phyloP scores from a whole-genome alignment of 768 basidiomycete species.

The Mycena albidolilacea region DNA sequence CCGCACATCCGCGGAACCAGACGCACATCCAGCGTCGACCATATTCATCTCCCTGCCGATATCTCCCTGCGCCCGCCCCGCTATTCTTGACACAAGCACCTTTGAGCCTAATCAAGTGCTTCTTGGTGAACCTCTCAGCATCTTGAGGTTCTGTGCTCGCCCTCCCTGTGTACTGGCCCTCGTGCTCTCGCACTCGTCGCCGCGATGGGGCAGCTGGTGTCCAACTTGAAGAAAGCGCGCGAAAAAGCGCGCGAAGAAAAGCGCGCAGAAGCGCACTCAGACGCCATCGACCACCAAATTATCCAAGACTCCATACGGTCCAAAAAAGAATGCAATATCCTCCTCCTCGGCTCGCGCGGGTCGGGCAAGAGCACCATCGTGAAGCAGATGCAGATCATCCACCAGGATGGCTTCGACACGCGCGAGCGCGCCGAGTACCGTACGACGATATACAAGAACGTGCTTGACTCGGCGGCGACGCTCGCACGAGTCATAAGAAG shows the following conservation, averaged over 20 bases:
- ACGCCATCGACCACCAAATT: slow-evolving; percentile 34
- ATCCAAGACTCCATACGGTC: slow-evolving; percentile 15
- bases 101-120: too few species aligned
- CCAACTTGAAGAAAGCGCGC: not conserved
- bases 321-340: slow-evolving; percentile 35
- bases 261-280: slow-evolving; percentile 16
- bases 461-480: slow-evolving; percentile 81
- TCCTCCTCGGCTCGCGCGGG: slow-evolving; percentile 30
- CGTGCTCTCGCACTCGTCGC: too few species aligned
- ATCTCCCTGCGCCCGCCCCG: too few species aligned
- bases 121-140: too few species aligned
- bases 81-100: too few species aligned
- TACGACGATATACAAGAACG: slow-evolving; percentile 74
- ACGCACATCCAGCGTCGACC: too few species aligned
- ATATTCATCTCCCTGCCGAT: too few species aligned
- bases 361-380: slow-evolving; percentile 31
- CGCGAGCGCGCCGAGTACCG: slow-evolving; percentile 76
- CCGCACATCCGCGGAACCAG: too few species aligned
- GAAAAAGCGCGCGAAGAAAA: slow-evolving; percentile 4
- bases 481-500: slow-evolving; percentile 79
- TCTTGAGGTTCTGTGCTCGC: too few species aligned
- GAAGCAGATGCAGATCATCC: slow-evolving; percentile 84
- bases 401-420: slow-evolving; percentile 78
- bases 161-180: too few species aligned
- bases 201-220: slow-evolving; percentile 21